A percentile compares a stretch with the other conserved stretches of the same genome.
phyloP scores from a whole-genome alignment of 306 rosid species.

The Echinosophora koreensis region DNA sequence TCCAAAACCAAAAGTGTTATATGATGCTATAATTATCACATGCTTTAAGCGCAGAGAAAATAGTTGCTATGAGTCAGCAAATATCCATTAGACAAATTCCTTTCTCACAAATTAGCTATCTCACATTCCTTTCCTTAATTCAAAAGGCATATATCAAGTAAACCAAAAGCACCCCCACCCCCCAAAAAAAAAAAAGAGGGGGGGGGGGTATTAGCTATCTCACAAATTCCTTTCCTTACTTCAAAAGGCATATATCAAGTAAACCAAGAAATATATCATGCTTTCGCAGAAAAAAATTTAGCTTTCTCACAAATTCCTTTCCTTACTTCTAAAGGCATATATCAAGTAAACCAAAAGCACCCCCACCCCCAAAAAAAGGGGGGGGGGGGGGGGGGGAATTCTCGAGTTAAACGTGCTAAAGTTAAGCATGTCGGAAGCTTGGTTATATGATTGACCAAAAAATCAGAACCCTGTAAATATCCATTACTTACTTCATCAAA shows the following conservation, averaged over 20 bases:
- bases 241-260: constrained; percentile 18
- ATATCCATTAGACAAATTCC: constrained; percentile 7
- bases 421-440: not conserved
- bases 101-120: not conserved
- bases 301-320: not conserved
- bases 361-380: no score
- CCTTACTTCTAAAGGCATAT: not conserved
- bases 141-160: constrained; percentile 11
- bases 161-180: no score
- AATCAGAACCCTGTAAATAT: not conserved
- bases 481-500: constrained; percentile 2
- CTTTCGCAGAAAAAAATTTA: no score
- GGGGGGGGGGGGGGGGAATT: no score
- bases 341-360: constrained; percentile 6
- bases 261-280: not conserved
- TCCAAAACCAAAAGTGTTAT: not conserved
- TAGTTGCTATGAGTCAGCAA: not conserved
- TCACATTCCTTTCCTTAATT: not conserved
- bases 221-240: not conserved
- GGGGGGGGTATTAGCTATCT: no score
- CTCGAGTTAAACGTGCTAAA: not conserved
- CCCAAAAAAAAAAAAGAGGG: no score
- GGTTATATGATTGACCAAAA: constrained; percentile 3
- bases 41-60: constrained; percentile 6
- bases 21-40: not conserved